Evolutionary conservation across 495 filamentous ascomycete species (phyloP), one percentile per base, ranked within the genome.

Genomic region (Penicillium paxilli): DNA sequence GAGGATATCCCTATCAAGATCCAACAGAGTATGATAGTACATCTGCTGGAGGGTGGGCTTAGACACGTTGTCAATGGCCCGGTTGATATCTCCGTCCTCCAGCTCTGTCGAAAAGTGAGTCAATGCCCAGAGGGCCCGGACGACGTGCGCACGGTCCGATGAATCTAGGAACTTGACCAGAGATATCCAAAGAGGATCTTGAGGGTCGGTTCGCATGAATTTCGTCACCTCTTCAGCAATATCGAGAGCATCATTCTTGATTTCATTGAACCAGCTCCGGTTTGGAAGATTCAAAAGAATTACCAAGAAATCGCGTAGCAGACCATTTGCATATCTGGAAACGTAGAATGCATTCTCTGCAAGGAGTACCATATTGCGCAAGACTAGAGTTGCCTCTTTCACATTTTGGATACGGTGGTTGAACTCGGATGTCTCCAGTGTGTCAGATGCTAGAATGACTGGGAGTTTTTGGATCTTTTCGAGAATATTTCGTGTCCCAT

Each of bases 341-440:
- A 96, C 79, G 60, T 89, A 93, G 21, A 79, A 70, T 1, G 94
- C 94, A 63, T 99, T 99, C 51, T 97, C 92, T 23, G 84, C 78
- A 20, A 96, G 77, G 67, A 96, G 85, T 5, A 88, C 85, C 90
- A 99, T 96, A 63, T 99, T 99, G 41, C 95, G 82, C 46, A 98
- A 76, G 21, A 95, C 89, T 30, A 98, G 74, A 17, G 85, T 90
- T 3, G 94, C 92, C 67, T 98, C 92, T 46, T 86, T 92, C 55
- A 96, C 80, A 59, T 87, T 83, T 21, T 86, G 79, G 19, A 98
- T 73, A 10, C 81, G 70, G 52, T 91, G 81, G 52, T 81, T 80
- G 60, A 89, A 90, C 30, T 90, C 87, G 26, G 81, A 79, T 3
- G 90, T 81, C 54, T 92, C 85, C 42, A 98, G 76, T 22, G 84